Conservation (phyloP, 495 filamentous ascomycete genomes). For the Hypoxylon fragiforme region DNA sequence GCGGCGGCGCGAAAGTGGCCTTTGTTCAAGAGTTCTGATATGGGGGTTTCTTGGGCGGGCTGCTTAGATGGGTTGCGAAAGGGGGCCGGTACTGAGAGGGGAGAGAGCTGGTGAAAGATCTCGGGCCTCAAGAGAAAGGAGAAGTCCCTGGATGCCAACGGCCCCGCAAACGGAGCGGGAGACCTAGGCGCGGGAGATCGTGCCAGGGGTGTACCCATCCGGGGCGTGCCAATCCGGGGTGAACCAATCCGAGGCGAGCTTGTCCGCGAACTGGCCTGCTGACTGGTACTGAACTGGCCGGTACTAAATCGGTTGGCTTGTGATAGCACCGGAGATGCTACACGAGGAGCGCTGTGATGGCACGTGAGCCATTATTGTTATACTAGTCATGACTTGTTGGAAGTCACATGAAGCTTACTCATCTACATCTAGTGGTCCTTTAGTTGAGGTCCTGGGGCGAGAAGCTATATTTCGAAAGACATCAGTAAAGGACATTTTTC, state of each 20-base stretch:
- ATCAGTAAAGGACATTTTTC: slow-evolving; percentile 34
- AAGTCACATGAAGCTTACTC: slow-evolving; percentile 47
- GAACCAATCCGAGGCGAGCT: slow-evolving; percentile 14
- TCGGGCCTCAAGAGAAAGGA: slow-evolving; percentile 75
- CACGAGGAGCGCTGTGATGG: slow-evolving; percentile 22
- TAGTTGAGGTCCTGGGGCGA: slow-evolving; percentile 55
- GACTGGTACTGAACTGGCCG: slow-evolving; percentile 23
- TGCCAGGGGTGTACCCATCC: slow-evolving; percentile 14
- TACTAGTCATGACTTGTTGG: slow-evolving; percentile 3
- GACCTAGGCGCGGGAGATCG: slow-evolving; percentile 31
- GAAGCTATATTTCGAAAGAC: slow-evolving; percentile 41
- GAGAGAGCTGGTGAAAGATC: slow-evolving; percentile 77
- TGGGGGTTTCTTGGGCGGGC: slow-evolving; percentile 50
- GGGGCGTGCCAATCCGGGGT: too few species aligned
- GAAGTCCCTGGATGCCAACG: slow-evolving; percentile 65
- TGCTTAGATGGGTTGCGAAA: slow-evolving; percentile 55
- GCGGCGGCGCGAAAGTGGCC: slow-evolving; percentile 75
- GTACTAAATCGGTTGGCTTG: slow-evolving; percentile 22
- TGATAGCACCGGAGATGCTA: slow-evolving; percentile 33
- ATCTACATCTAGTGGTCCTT: slow-evolving; percentile 58
- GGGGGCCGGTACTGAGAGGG: slow-evolving; percentile 65
- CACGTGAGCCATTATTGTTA: slow-evolving; percentile 13
- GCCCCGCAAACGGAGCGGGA: slow-evolving; percentile 24
- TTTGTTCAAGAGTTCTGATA: slow-evolving; percentile 56
- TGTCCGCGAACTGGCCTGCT: slow-evolving; percentile 27